Evolutionary conservation across 768 basidiomycete genomes (phyloP).

Genomic region (Mycena rebaudengoi): DNA sequence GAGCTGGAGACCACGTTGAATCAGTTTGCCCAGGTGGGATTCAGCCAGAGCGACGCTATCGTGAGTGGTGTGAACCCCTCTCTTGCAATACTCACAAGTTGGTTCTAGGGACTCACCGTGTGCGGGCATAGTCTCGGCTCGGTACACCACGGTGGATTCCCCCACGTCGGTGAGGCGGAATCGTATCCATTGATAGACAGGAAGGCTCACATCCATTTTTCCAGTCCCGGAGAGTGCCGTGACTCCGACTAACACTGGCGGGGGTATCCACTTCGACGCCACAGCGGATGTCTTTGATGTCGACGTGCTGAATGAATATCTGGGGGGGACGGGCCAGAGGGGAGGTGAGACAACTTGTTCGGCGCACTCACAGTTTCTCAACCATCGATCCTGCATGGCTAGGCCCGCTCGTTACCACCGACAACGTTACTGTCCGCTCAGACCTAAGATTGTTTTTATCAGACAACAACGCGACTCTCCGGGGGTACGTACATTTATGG

Average conservation of each 20-base stretch:
- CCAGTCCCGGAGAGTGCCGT: conserved; percentile 26
- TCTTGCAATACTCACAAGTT: background rate
- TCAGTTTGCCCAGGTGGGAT: conserved; percentile 23
- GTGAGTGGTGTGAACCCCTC: conserved; percentile 15
- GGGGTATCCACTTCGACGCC: conserved; percentile 27
- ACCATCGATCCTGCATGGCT: background rate
- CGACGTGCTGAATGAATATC: conserved; percentile 23
- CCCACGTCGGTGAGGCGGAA: conserved; percentile 19
- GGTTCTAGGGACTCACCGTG: conserved; percentile 15
- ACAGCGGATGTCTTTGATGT: conserved; percentile 24
- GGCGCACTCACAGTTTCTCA: background rate
- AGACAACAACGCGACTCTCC: conserved; percentile 33
- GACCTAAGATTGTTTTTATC: conserved; percentile 31
- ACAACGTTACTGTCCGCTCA: conserved; percentile 33
- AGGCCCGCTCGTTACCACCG: conserved; percentile 31
- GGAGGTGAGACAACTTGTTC: conserved; percentile 22
- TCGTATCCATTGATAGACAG: too few relatives aligned
- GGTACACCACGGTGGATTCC: conserved; percentile 26
- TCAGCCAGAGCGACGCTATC: conserved; percentile 22
- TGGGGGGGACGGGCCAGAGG: conserved; percentile 14
- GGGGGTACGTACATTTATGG: conserved; percentile 18
- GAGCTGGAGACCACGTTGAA: conserved; percentile 21
- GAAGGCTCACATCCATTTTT: background rate
- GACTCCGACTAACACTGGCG: conserved; percentile 24
- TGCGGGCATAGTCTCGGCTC: conserved; percentile 27